phyloP scores from a whole-genome alignment of 2,329 filamentous ascomycete genomes.

The Penicillium decumbens region DNA sequence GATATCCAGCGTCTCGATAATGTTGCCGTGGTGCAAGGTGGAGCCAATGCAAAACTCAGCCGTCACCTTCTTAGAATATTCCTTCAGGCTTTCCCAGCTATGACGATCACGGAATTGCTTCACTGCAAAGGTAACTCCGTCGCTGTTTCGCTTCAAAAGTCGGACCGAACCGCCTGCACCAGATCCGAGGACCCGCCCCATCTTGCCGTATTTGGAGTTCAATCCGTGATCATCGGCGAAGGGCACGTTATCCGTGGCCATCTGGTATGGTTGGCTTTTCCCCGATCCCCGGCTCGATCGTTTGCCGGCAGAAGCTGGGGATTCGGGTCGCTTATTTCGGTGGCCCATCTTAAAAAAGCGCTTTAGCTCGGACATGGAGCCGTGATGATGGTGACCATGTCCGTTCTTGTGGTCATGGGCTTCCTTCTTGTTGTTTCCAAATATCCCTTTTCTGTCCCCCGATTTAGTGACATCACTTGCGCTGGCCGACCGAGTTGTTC shows the following conservation, averaged over 20 bases:
- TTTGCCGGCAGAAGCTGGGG: constrained; percentile 58
- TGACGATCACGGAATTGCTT: constrained; percentile 94
- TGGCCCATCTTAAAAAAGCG: constrained; percentile 82
- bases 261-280: constrained; percentile 53
- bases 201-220: constrained; percentile 87
- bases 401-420: constrained; percentile 41
- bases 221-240: constrained; percentile 93
- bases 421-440: constrained; percentile 55
- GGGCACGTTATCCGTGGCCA: constrained; percentile 56
- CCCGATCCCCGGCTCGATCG: constrained; percentile 45
- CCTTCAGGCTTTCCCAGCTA: constrained; percentile 86
- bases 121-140: constrained; percentile 90
- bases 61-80: constrained; percentile 97
- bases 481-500: constrained; percentile 47
- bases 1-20: constrained; percentile 96
- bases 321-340: constrained; percentile 61
- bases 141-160: constrained; percentile 86
- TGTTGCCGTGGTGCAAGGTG: constrained; percentile 93
- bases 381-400: constrained; percentile 51
- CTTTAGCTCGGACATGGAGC: constrained; percentile 91
- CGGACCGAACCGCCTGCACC: constrained; percentile 92
- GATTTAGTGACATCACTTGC: constrained; percentile 38
- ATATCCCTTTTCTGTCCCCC: constrained; percentile 51
- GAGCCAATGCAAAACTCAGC: constrained; percentile 98
- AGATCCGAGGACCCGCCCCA: constrained; percentile 87